phyloP scores from a whole-genome alignment of 345 rosid species.

The Eucalyptus tenuipes region DNA sequence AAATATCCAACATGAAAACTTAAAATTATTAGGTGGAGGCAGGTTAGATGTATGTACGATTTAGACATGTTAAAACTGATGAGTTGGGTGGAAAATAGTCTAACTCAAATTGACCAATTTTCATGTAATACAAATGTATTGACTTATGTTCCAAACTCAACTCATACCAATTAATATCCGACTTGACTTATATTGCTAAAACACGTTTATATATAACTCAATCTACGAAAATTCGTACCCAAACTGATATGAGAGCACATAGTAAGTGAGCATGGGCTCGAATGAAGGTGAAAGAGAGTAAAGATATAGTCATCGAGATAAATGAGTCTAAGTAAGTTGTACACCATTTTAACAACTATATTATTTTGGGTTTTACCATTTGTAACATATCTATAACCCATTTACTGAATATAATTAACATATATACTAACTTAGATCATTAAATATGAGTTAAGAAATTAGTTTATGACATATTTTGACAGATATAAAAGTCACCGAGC shows the following conservation, averaged over 20 bases:
- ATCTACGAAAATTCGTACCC: too few species aligned
- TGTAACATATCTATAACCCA: background rate
- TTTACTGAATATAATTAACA: too few species aligned
- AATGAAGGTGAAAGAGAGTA: background rate
- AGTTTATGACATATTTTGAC: too few species aligned
- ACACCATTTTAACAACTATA: rapidly evolving
- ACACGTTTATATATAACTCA: rapidly evolving
- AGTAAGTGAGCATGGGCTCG: rapidly evolving
- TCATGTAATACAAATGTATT: too few species aligned
- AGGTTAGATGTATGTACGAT: too few species aligned
- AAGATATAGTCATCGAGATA: rapidly evolving
- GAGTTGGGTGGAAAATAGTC: rapidly evolving
- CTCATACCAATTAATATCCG: rapidly evolving
- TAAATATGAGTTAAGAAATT: background rate
- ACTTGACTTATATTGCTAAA: rapidly evolving
- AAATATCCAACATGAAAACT: background rate
- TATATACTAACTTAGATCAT: rapidly evolving
- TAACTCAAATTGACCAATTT: too few species aligned
- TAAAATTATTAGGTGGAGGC: background rate
- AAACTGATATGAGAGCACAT: rapidly evolving
- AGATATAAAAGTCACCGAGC: rapidly evolving
- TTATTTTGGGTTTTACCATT: too few species aligned
- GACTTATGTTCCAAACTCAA: too few species aligned
- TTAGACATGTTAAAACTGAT: rapidly evolving
- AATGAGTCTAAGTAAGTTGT: background rate